Percentiles rank a stretch among this genome's conserved stretches.
These are phyloP conservation scores for Fusarium sublunatum DNA, from an alignment of 2,329 filamentous ascomycete species.

Conservation along the genomic window DNA sequence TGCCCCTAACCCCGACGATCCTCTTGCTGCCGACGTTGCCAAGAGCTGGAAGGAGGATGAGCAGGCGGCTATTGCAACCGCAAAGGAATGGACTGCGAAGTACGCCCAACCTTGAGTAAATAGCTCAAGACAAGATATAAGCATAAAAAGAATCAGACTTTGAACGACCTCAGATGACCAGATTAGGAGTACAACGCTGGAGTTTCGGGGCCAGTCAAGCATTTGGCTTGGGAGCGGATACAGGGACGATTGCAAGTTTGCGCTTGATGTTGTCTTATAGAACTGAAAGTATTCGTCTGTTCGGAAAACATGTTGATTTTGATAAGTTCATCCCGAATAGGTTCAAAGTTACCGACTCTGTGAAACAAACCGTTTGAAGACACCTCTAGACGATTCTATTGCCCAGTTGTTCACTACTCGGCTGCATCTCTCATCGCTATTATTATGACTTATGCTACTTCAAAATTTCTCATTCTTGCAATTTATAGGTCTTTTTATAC, in stretches of 20 bases:
- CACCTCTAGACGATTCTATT: not conserved
- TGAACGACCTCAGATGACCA: conserved; percentile 9
- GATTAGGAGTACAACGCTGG: conserved; percentile 26
- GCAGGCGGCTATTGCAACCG: conserved; percentile 89
- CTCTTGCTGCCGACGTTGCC: conserved; percentile 96
- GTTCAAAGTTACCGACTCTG: not conserved
- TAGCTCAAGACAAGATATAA: conserved; percentile 17
- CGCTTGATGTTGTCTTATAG: conserved; percentile 31
- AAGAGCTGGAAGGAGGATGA: conserved; percentile 99
- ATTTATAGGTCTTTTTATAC: not conserved
- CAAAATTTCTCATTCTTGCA: not conserved
- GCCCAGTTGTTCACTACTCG: not conserved
- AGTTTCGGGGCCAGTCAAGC: conserved; percentile 34
- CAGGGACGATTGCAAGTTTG: conserved; percentile 31
- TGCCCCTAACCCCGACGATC: conserved; percentile 96
- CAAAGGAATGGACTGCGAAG: conserved; percentile 89
- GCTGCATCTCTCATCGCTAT: not conserved
- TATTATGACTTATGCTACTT: not conserved
- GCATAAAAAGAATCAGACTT: conserved; percentile 25
- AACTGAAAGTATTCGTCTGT: conserved; percentile 23
- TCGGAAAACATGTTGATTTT: conserved; percentile 19
- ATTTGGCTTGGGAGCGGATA: conserved; percentile 30
- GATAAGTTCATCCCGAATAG: conserved; percentile 6
- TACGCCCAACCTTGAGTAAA: conserved; percentile 70
- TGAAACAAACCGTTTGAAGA: not conserved